Evolutionary conservation across 2,329 filamentous ascomycete species (phyloP), one percentile per base, ranked within the genome.

Genomic region (Fusarium austroafricanum): DNA sequence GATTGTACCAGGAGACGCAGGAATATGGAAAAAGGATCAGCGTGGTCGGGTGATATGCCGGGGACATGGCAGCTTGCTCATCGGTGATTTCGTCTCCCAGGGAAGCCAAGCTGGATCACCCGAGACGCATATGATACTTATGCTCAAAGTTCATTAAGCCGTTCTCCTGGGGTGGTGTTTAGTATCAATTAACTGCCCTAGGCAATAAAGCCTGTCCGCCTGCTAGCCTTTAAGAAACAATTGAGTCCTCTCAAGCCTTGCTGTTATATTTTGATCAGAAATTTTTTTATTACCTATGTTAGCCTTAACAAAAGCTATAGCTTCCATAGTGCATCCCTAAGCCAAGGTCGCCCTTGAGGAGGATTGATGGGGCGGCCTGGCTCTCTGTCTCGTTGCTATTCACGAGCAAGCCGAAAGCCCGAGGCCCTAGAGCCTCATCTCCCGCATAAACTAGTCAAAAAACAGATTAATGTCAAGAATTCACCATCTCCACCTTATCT

Each of bases 341-440:
- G 37, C 26, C 4, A 21, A 35, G 21, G 28, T 54, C 23, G 15
- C 15, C 18, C 28, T 29, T 31, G 45, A 43, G 50, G 46, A 35
- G 38, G 45, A 42, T 20, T 42, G 33, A 68, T 46, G 63, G 67
- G 57, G 63, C 47, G 17, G 39, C 31, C 47, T 37, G 67, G 40
- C 53, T 23, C 29, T 37, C 18, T 14, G 15, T 45, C 38, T 47
- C 20, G 35, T 38, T 42, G 43, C 50, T 51, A 68, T 70, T 70
- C 47, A 67, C 38, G 54, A 58, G 28, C 23, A 55, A n/a, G 23
- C 44, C 39, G 39, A 52, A 39, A 42, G 42, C 11, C 46, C 63
- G 58, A 55, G 47, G 50, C 49, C 28, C 53, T 46, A 55, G 65
- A 70, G 67, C 67, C 71, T 69, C 65, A 67, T 65, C 61, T 70